Percentiles rank a stretch among this genome's conserved stretches.
phyloP scores from a whole-genome alignment of 768 basidiomycete genomes.

The Bullera alba region DNA sequence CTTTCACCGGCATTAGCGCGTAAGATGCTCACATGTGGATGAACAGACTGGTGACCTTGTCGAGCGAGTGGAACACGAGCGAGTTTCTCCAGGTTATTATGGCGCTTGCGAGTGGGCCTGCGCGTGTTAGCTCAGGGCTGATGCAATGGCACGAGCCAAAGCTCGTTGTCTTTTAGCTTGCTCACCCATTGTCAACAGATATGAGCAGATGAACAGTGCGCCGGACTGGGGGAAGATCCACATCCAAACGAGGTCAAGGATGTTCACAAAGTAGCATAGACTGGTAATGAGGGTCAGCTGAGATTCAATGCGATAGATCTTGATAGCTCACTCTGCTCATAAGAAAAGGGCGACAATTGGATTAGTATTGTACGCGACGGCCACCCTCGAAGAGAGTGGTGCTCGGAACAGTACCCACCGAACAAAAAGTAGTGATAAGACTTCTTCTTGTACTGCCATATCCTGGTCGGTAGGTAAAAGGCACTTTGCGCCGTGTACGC shows the following conservation, averaged over 20 bases:
- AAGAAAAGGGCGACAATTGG: neutral
- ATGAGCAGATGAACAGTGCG: conserved; percentile 80
- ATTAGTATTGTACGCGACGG: conserved; percentile 1
- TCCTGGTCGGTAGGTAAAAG: conserved; percentile 74
- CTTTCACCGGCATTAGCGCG: neutral
- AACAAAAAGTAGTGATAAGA: conserved; percentile 92
- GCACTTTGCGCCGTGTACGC: conserved; percentile 71
- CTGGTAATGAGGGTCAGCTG: conserved; percentile 13
- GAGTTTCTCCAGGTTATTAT: conserved; percentile 99
- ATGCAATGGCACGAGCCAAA: neutral
- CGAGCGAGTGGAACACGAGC: conserved; percentile 92
- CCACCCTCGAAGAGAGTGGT: conserved; percentile 4
- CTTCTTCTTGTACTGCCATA: conserved; percentile 82
- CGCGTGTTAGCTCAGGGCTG: neutral
- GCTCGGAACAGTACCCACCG: conserved; percentile 46
- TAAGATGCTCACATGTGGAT: conserved; percentile 59
- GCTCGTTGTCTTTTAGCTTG: too few species aligned
- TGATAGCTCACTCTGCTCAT: neutral
- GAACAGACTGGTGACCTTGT: conserved; percentile 92
- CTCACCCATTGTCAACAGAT: conserved; percentile 74
- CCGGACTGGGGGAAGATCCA: conserved; percentile 78
- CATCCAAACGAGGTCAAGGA: conserved; percentile 83
- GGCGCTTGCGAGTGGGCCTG: conserved; percentile 74
- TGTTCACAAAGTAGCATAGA: conserved; percentile 83
- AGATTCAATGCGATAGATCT: neutral